Evolutionary conservation across 495 filamentous ascomycete species (phyloP), one percentile per base, ranked within the genome.

Genomic region (Penicillium cosmopolitanum): DNA sequence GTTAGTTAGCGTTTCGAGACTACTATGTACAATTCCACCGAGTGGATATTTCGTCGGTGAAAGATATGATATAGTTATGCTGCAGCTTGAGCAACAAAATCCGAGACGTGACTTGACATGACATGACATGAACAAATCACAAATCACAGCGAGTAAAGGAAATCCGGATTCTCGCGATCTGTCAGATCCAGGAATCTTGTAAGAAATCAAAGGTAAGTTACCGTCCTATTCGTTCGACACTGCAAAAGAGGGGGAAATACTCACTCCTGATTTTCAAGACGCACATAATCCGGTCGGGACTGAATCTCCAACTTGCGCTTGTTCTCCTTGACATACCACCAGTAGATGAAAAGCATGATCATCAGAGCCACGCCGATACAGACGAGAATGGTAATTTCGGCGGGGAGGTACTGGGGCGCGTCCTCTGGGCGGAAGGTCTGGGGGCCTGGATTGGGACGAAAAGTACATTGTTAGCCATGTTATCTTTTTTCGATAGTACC

Each of bases 361-460:
- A 82, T 34, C 5, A 88, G 57, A 53, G 81, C 84, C 5, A 86
- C 73, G 16, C 69, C 76, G 73, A 79, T 84, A 66, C 87, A 89
- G n/a, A 83, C 80, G 25, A 90, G 80, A 57, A 91, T 86, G 3
- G 82, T 85, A 54, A 90, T 85, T 61, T 88, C 86, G 18, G 86
- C 89, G 4, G 87, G 85, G 16, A 86, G 79, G 63, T 91, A 92
- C 34, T 79, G 74, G 13, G 85, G 82, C 7, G 81, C 83, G 65
- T 86, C 83, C 33, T 78, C 63, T 0, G 83, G 80, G 12, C 83
- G 74, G 72, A 87, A 88, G n/a, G 78, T 82, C 69, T 87, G 84
- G 33, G 83, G 81, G 10, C 79, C 76, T 34, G 16, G 23, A 23
- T 23, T 23, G 23, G 4, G 23, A 23, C 3, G 23, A 23, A 23